Conservation (phyloP, 495 filamentous ascomycete genomes). For the Lepraria neglecta region DNA sequence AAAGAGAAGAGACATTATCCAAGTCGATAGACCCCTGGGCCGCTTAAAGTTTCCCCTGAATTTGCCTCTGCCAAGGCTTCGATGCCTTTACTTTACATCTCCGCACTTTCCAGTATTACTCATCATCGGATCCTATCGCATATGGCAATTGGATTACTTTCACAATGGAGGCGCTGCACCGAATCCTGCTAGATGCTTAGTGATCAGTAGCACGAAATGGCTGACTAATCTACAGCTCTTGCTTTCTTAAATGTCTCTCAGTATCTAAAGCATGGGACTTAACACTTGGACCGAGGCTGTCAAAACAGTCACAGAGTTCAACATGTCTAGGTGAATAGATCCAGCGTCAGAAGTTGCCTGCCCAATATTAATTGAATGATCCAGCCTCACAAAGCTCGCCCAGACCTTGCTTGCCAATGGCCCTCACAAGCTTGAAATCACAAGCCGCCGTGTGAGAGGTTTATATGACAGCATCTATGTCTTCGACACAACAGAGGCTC, state of each 20-base stretch:
- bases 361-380: not conserved
- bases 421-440: constrained; percentile 36
- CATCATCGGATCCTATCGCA: not conserved
- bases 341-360: not conserved
- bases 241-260: not conserved
- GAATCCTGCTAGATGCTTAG: not conserved
- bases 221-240: not conserved
- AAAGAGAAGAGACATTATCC: no score
- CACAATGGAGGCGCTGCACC: not conserved
- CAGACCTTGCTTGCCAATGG: constrained; percentile 35
- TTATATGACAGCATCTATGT: constrained; percentile 34
- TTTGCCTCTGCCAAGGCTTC: not conserved
- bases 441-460: constrained; percentile 37
- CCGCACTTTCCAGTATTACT: not conserved
- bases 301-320: constrained; percentile 3
- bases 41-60: not conserved
- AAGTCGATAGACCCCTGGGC: not conserved
- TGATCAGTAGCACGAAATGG: not conserved
- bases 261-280: not conserved
- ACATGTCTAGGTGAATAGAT: constrained; percentile 3
- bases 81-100: no score
- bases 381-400: constrained; percentile 37
- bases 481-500: constrained; percentile 36
- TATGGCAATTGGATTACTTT: not conserved
- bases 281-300: constrained; percentile 10